A percentile compares a stretch with the other conserved stretches of the same genome.
These are phyloP conservation scores for Dictyostelium purpureum DNA, from an alignment of 78 protist species.

Conservation along the genomic window DNA sequence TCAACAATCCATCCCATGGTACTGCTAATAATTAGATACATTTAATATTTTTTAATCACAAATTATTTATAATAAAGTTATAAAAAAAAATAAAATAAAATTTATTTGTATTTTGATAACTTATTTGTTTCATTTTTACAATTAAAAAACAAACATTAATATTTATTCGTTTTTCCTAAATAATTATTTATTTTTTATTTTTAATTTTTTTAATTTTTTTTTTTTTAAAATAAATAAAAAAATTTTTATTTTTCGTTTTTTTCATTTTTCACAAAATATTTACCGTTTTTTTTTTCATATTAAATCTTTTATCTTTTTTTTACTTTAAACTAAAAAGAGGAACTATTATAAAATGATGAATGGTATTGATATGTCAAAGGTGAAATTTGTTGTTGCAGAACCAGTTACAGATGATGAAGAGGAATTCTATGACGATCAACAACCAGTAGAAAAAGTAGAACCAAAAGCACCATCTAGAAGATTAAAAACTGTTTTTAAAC, in stretches of 20 bases:
- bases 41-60: too few species aligned
- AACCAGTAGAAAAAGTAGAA: not conserved
- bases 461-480: conserved; percentile 14
- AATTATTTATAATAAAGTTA: too few species aligned
- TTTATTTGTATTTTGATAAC: too few species aligned
- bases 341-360: not conserved
- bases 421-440: not conserved
- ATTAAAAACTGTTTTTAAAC: conserved; percentile 57
- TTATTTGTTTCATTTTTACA: too few species aligned
- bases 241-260: too few species aligned
- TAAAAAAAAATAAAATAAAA: too few species aligned
- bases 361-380: conserved; percentile 55
- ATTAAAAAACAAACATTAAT: too few species aligned
- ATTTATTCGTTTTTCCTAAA: too few species aligned
- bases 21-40: conserved; percentile 11
- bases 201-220: too few species aligned
- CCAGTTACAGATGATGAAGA: conserved; percentile 43
- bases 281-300: not conserved
- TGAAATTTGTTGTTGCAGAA: conserved; percentile 55
- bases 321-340: not conserved
- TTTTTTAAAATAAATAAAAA: too few species aligned
- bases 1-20: not conserved
- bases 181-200: too few species aligned
- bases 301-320: not conserved
- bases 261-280: too few species aligned